Conservation (phyloP, 768 basidiomycete species). For the Russula dissimulans region DNA sequence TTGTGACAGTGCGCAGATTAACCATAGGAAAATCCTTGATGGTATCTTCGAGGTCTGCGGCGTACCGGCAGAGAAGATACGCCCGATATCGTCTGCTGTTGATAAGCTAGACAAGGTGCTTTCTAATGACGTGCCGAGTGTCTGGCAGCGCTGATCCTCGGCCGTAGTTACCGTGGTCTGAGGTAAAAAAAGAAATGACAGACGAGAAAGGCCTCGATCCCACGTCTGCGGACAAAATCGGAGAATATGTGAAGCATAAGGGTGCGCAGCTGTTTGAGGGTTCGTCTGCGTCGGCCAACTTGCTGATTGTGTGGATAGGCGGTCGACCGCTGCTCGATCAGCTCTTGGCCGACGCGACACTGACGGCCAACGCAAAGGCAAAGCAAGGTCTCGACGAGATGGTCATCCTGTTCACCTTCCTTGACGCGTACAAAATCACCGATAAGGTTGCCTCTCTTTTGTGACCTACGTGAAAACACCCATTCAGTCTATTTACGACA, state of each 20-base stretch:
- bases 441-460: constrained; percentile 48
- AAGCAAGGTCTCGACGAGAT: constrained; percentile 83
- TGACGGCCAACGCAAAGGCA: constrained; percentile 66
- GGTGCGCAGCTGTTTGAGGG: constrained; percentile 36
- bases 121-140: too few relatives aligned
- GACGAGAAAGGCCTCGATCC: constrained; percentile 85
- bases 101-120: constrained; percentile 95
- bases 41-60: constrained; percentile 97
- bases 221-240: constrained; percentile 83
- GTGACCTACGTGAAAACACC: not conserved
- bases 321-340: constrained; percentile 66
- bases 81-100: constrained; percentile 90
- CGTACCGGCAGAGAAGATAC: constrained; percentile 81
- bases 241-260: constrained; percentile 93
- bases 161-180: constrained; percentile 64
- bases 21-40: constrained; percentile 94
- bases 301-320: constrained; percentile 35
- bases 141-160: not conserved
- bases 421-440: constrained; percentile 69
- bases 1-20: constrained; percentile 44
- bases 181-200: constrained; percentile 95
- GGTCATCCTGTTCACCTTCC: constrained; percentile 71
- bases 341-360: constrained; percentile 50
- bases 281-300: not conserved
- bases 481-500: constrained; percentile 24